These are phyloP conservation scores for Chaetoceros muelleri DNA, from an alignment of 108 stramenopile genomes.

Conservation along the genomic window DNA sequence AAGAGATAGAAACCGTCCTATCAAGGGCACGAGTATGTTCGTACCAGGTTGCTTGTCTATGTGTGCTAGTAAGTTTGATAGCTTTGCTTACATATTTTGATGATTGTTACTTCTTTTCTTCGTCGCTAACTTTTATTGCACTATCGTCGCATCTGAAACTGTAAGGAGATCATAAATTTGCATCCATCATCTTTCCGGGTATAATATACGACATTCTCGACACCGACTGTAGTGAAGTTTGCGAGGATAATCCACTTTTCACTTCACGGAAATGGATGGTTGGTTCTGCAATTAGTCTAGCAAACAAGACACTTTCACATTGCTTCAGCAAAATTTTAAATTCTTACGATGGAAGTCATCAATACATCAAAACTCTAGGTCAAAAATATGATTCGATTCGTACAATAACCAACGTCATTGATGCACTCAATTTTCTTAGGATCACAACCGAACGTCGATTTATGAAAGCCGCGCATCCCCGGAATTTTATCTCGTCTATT, in stretches of 20 bases:
- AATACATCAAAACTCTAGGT: no score
- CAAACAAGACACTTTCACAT: conserved; percentile 20
- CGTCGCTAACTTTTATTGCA: not conserved
- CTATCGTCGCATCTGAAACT: not conserved
- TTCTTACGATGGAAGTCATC: not conserved
- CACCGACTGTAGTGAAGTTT: conserved; percentile 5
- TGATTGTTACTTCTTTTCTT: no score
- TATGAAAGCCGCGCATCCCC: no score
- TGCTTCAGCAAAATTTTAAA: conserved; percentile 22
- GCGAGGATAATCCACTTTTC: not conserved
- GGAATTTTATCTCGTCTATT: no score
- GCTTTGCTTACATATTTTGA: no score
- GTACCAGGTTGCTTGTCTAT: conserved; percentile 41
- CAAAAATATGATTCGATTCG: no score
- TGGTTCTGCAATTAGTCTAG: conserved; percentile 22
- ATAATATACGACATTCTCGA: conserved; percentile 40
- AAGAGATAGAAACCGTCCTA: conserved; percentile 8
- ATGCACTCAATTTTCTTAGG: not conserved
- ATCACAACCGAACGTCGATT: no score
- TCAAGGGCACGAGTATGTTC: conserved; percentile 22
- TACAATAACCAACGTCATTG: not conserved
- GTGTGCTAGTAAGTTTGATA: conserved; percentile 5
- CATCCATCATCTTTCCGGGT: conserved; percentile 46
- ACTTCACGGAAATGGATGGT: conserved; percentile 29
- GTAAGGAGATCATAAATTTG: conserved; percentile 39